Evolutionary conservation across 352 stramenopile species (phyloP).

Genomic region (Phytophthora boehmeriae): DNA sequence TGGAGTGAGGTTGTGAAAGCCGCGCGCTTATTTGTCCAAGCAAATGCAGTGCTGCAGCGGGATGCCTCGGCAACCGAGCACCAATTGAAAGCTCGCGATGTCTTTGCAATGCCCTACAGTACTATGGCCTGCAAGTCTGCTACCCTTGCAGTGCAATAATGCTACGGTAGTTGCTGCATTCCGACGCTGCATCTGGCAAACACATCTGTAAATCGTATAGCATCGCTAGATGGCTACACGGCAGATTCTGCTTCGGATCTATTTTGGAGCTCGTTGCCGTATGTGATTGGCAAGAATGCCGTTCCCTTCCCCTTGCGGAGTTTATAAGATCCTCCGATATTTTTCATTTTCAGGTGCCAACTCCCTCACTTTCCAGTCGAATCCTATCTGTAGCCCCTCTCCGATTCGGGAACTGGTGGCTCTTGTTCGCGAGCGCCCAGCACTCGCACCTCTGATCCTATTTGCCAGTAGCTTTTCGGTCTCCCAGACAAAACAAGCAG

Average conservation of each 20-base stretch:
- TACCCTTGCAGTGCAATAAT: no score
- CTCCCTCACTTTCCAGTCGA: background rate
- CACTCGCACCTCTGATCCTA: background rate
- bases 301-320: slow-evolving; percentile 8
- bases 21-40: background rate
- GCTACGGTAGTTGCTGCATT: no score
- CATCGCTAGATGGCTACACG: no score
- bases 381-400: background rate
- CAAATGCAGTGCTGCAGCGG: no score
- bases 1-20: no score
- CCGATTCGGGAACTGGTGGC: slow-evolving; percentile 35
- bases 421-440: slow-evolving; percentile 18
- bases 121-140: no score
- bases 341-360: background rate
- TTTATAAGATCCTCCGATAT: background rate
- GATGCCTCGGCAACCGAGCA: no score
- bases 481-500: slow-evolving; percentile 30
- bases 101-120: no score
- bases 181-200: no score
- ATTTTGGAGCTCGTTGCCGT: background rate
- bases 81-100: no score
- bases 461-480: slow-evolving; percentile 34
- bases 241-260: background rate
- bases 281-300: slow-evolving; percentile 18
- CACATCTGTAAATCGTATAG: no score